Evolutionary conservation across 441 rosid species (phyloP).

Genomic region (Corymbia calophylla): DNA sequence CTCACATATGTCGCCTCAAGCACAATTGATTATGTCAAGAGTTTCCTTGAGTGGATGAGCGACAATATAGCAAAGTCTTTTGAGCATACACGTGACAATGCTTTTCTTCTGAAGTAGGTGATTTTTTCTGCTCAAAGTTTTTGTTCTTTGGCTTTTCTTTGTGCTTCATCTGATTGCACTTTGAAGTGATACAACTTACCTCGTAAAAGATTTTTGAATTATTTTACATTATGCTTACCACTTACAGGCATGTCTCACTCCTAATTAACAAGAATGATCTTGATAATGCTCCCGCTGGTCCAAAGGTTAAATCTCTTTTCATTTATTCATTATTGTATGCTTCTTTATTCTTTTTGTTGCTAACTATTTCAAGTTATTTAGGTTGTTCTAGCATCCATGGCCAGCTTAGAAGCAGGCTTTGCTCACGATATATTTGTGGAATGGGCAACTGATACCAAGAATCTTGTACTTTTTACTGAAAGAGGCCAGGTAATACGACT

Average conservation of each 20-base stretch:
- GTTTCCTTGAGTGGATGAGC: constrained; percentile 99
- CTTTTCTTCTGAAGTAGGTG: constrained; percentile 78
- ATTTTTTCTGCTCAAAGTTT: neutral
- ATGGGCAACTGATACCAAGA: constrained; percentile 85
- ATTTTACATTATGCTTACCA: neutral
- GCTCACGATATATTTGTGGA: constrained; percentile 93
- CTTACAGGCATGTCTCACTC: constrained; percentile 77
- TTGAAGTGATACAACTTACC: neutral
- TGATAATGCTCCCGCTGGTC: constrained; percentile 81
- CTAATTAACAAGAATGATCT: constrained; percentile 80
- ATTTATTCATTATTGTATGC: neutral
- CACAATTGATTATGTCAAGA: constrained; percentile 92
- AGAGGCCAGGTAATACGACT: constrained; percentile 70
- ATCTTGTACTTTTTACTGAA: constrained; percentile 89
- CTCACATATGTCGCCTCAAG: constrained; percentile 88
- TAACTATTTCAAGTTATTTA: constrained; percentile 22
- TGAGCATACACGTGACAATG: constrained; percentile 95
- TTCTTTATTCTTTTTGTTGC: neutral
- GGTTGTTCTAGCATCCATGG: constrained; percentile 98
- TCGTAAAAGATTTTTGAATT: neutral
- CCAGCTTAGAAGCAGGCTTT: constrained; percentile 94
- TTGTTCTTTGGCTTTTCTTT: neutral
- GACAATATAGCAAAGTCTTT: constrained; percentile 95
- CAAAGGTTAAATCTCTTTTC: constrained; percentile 54
- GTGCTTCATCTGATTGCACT: neutral